Percentiles rank a stretch among this genome's conserved stretches.
Evolutionary conservation across 805 yeast genomes (phyloP).

Genomic region (Kazachstania africana): DNA sequence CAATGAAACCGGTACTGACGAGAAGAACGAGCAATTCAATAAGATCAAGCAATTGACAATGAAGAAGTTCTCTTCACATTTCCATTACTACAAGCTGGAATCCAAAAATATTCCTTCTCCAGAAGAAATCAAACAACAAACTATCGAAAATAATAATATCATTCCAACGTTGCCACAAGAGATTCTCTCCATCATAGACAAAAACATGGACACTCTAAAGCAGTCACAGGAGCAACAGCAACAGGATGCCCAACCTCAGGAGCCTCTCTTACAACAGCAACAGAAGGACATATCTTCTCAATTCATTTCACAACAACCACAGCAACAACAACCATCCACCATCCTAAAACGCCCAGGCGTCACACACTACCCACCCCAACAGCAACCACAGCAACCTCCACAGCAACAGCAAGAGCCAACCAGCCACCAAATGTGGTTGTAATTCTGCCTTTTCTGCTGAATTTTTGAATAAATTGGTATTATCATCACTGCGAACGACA

Average conservation of each 20-base stretch:
- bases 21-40: conserved; percentile 19
- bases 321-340: conserved; percentile 15
- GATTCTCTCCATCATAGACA: conserved; percentile 19
- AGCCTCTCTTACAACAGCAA: conserved; percentile 11
- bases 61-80: conserved; percentile 25
- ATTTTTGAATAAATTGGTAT: no score
- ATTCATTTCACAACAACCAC: conserved; percentile 3
- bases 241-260: conserved; percentile 5
- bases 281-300: conserved; percentile 4
- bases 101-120: conserved; percentile 24
- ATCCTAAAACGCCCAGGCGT: no score
- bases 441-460: neutral
- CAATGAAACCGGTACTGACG: neutral
- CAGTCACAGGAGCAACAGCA: conserved; percentile 8
- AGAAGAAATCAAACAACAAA: conserved; percentile 24
- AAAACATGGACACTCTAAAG: conserved; percentile 20
- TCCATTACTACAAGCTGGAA: conserved; percentile 24
- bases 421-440: conserved; percentile 5
- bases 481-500: no score
- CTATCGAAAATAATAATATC: conserved; percentile 17
- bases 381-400: conserved; percentile 3
- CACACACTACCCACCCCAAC: conserved; percentile 1
- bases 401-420: conserved; percentile 5
- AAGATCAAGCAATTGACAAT: conserved; percentile 24
- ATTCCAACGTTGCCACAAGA: conserved; percentile 20